Conservation (phyloP, 2,329 filamentous ascomycete genomes). For the Clarireedia monteithiana region DNA sequence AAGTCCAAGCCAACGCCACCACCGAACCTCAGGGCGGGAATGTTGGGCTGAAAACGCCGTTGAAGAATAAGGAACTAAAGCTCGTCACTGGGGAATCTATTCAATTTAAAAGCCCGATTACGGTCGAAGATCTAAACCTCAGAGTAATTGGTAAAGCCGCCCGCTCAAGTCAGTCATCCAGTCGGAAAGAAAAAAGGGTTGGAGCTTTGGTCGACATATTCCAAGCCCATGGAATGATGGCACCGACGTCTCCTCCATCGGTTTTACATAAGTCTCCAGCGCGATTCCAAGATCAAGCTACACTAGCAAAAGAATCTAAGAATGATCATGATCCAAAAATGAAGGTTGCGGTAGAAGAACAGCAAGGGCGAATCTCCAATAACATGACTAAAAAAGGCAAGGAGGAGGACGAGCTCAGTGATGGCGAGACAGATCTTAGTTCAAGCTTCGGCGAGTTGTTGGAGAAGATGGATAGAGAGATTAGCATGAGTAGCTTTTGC, state of each 20-base stretch:
- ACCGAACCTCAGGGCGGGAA: too few relatives aligned
- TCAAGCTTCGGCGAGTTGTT: slow-evolving; percentile 3
- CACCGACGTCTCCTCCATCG: neutral
- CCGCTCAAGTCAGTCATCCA: neutral
- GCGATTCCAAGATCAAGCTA: neutral
- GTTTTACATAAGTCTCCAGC: neutral
- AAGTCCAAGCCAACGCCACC: too few relatives aligned
- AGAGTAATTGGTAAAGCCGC: slow-evolving; percentile 13
- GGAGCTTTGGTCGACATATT: slow-evolving; percentile 19
- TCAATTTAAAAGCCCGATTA: too few relatives aligned
- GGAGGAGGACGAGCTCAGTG: neutral
- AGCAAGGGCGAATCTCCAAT: too few relatives aligned
- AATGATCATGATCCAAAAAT: neutral
- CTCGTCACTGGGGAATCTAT: too few relatives aligned
- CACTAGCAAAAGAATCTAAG: neutral
- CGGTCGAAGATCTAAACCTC: slow-evolving; percentile 9
- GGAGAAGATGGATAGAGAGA: neutral
- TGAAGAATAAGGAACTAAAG: too few relatives aligned
- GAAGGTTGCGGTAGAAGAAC: neutral
- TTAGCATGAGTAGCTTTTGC: neutral
- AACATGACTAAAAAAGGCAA: neutral
- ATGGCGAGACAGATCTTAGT: slow-evolving; percentile 7
- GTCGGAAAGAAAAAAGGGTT: slow-evolving; percentile 5
- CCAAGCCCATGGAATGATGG: slow-evolving; percentile 17
- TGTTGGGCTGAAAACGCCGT: too few relatives aligned